phyloP scores from a whole-genome alignment of 306 rosid species.

The Cucurbita ficifolia region DNA sequence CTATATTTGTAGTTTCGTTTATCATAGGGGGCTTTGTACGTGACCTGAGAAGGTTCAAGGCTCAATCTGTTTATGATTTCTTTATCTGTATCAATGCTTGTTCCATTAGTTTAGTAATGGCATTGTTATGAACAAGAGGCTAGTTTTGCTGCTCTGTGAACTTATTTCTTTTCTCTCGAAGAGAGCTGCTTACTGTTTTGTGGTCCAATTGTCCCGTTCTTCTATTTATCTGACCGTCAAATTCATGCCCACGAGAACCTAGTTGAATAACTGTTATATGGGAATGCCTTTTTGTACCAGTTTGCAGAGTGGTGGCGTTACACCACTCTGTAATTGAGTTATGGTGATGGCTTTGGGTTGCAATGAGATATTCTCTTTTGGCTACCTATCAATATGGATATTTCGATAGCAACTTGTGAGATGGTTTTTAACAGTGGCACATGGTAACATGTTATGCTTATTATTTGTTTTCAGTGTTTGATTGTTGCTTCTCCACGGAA shows the following conservation, averaged over 20 bases:
- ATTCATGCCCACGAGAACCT: background rate
- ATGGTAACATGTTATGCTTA: background rate
- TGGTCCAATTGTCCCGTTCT: background rate
- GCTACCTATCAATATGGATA: background rate
- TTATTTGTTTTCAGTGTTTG: slow-evolving; percentile 51
- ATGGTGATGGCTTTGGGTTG: background rate
- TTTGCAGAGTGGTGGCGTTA: background rate
- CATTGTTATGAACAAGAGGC: background rate
- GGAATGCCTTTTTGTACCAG: background rate
- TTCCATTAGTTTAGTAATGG: background rate
- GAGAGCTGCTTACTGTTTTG: background rate
- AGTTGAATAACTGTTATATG: background rate
- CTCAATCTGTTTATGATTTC: background rate
- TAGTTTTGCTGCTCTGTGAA: background rate
- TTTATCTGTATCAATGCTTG: background rate
- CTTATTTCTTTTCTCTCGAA: background rate
- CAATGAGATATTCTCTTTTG: background rate
- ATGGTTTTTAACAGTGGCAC: background rate
- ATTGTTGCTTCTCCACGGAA: slow-evolving; percentile 94
- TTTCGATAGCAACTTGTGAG: background rate
- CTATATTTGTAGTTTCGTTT: background rate
- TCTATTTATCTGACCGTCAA: background rate
- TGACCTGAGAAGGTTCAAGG: background rate
- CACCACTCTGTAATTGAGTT: background rate
- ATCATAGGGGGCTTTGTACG: background rate